phyloP scores from a whole-genome alignment of 176 grass and related monocot genomes.

The Ampelocalamus luodianensis region DNA sequence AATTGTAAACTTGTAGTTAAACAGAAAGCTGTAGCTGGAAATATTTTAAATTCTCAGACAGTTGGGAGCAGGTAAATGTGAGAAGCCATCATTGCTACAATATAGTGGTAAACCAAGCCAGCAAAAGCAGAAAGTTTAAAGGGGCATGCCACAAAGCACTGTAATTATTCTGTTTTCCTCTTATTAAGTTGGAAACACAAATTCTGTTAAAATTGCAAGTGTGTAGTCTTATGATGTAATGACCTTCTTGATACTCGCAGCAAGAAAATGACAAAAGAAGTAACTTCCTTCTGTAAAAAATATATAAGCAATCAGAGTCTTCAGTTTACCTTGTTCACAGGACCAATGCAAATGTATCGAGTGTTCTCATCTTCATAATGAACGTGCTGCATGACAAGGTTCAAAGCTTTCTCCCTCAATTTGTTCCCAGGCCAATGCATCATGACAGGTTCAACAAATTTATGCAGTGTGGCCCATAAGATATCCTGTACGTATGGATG shows the following conservation, averaged over 20 bases:
- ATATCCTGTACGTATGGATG: constrained; percentile 94
- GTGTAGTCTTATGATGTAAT: not conserved
- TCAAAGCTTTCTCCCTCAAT: constrained; percentile 80
- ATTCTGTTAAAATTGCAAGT: not conserved
- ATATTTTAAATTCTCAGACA: not conserved
- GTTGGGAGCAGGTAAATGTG: constrained; percentile 18
- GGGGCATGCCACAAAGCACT: not conserved
- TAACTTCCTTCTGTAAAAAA: constrained; percentile 1
- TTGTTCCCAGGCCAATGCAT: constrained; percentile 82
- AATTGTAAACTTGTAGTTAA: constrained; percentile 1
- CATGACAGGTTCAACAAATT: constrained; percentile 89
- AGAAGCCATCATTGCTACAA: not conserved
- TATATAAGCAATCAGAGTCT: constrained; percentile 13
- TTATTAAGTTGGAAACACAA: not conserved
- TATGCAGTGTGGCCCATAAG: constrained; percentile 89
- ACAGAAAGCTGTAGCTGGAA: constrained; percentile 10
- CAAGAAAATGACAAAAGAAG: constrained; percentile 8
- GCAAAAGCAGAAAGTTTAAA: constrained; percentile 25
- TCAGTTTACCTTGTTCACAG: constrained; percentile 90
- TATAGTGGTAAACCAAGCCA: constrained; percentile 24
- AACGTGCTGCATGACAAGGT: constrained; percentile 80
- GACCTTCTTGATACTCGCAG: constrained; percentile 15
- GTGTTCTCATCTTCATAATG: constrained; percentile 99
- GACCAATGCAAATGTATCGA: constrained; percentile 93
- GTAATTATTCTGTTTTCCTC: not conserved